These are phyloP conservation scores for Lomentospora prolificans DNA, from an alignment of 2,329 filamentous ascomycete species.

Conservation along the genomic window DNA sequence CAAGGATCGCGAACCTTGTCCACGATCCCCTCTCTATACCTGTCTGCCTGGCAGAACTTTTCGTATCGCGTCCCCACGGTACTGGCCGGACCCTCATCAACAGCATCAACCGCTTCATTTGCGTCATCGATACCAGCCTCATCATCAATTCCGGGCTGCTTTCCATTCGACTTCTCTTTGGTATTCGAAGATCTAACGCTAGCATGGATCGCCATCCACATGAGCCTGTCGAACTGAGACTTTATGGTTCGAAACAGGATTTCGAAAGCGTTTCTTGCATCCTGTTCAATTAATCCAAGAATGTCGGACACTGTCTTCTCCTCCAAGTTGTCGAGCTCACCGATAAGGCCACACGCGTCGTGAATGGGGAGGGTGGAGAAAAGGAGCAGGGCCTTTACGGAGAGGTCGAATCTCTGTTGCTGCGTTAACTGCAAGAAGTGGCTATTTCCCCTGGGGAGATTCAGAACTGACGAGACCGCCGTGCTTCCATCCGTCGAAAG, in stretches of 20 bases:
- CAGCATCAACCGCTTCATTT: not conserved
- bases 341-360: not conserved
- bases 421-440: not conserved
- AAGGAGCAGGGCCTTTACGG: not conserved
- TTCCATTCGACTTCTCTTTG: not conserved
- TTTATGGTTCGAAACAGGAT: constrained; percentile 10
- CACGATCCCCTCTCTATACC: not conserved
- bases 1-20: too few relatives aligned
- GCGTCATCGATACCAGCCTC: too few relatives aligned
- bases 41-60: not conserved
- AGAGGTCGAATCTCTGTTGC: not conserved
- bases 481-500: not conserved
- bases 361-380: not conserved
- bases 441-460: not conserved
- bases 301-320: not conserved
- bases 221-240: constrained; percentile 14
- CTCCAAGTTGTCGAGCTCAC: not conserved
- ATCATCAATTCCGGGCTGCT: too few relatives aligned
- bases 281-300: not conserved
- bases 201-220: constrained; percentile 12
- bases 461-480: not conserved
- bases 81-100: not conserved
- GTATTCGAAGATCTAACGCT: not conserved
- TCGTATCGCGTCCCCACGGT: not conserved
- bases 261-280: not conserved